These are phyloP conservation scores for Neodidymelliopsis sp. DNA, from an alignment of 2,329 filamentous ascomycete species.

Conservation along the genomic window DNA sequence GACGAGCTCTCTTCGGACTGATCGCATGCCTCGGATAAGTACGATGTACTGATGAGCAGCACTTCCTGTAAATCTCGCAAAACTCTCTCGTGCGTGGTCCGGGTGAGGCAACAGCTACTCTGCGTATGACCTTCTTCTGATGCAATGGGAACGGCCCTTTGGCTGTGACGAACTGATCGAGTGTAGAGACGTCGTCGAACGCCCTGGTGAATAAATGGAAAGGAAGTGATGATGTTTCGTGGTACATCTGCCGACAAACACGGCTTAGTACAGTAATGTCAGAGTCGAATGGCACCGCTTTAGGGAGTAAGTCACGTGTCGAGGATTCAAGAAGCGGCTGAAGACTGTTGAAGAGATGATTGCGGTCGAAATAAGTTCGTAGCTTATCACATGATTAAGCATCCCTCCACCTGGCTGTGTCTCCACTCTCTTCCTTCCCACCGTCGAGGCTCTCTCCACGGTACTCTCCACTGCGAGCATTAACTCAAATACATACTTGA, in stretches of 20 bases:
- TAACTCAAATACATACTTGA: too few relatives aligned
- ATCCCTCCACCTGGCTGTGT: too few relatives aligned
- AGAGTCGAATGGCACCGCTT: constrained; percentile 10
- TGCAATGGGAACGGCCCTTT: constrained; percentile 6
- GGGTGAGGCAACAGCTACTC: constrained; percentile 18
- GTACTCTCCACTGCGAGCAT: too few relatives aligned
- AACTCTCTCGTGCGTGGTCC: constrained; percentile 16
- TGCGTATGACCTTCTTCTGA: constrained; percentile 16
- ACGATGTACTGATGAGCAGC: constrained; percentile 9
- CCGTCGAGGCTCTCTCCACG: too few relatives aligned
- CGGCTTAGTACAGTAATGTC: constrained; percentile 1
- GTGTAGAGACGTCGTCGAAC: constrained; percentile 20
- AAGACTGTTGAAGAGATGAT: constrained; percentile 13
- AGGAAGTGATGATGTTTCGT: constrained; percentile 12
- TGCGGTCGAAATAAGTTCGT: too few relatives aligned
- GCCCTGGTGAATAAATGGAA: constrained; percentile 18
- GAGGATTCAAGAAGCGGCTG: constrained; percentile 9
- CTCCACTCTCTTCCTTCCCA: too few relatives aligned
- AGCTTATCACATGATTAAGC: too few relatives aligned
- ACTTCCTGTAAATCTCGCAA: constrained; percentile 12
- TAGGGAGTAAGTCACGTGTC: background rate
- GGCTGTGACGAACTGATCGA: constrained; percentile 23
- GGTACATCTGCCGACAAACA: constrained; percentile 15
- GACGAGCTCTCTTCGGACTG: background rate
- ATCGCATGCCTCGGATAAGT: background rate